phyloP scores from a whole-genome alignment of 1,284 basidiomycete species.

The Ceratobasidium sp. region DNA sequence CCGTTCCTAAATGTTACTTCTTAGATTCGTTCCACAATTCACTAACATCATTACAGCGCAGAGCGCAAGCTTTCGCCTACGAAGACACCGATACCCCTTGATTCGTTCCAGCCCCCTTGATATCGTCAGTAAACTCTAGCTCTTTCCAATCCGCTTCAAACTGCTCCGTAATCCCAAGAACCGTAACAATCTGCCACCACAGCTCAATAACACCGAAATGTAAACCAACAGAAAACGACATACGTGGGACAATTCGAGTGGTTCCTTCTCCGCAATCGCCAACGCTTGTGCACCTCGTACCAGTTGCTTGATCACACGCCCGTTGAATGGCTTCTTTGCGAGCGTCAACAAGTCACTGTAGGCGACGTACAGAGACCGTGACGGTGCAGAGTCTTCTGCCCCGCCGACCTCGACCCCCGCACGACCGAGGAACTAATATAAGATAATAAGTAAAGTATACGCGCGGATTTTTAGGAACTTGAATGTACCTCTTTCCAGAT shows the following conservation, averaged over 20 bases:
- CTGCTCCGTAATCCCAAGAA: slow-evolving; percentile 70
- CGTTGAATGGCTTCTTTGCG: slow-evolving; percentile 66
- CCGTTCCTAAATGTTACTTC: no score
- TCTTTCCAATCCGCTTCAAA: slow-evolving; percentile 63
- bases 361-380: slow-evolving; percentile 53
- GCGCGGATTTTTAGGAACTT: neutral
- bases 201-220: slow-evolving; percentile 52
- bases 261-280: slow-evolving; percentile 63
- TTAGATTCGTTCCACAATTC: no score
- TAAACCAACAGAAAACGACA: slow-evolving; percentile 52
- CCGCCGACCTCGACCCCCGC: slow-evolving; percentile 57
- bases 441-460: slow-evolving; percentile 9
- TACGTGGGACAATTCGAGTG: slow-evolving; percentile 32
- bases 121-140: slow-evolving; percentile 33
- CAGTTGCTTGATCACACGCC: slow-evolving; percentile 74
- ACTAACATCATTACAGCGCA: no score
- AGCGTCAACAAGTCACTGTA: slow-evolving; percentile 61
- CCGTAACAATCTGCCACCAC: slow-evolving; percentile 63
- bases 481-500: slow-evolving; percentile 63
- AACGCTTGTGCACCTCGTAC: slow-evolving; percentile 70
- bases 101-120: slow-evolving; percentile 12
- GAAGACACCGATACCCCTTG: neutral
- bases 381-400: neutral
- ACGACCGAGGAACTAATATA: slow-evolving; percentile 62
- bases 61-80: neutral